Conservation (phyloP, 768 basidiomycete species). For the Podaxis rugospora region DNA sequence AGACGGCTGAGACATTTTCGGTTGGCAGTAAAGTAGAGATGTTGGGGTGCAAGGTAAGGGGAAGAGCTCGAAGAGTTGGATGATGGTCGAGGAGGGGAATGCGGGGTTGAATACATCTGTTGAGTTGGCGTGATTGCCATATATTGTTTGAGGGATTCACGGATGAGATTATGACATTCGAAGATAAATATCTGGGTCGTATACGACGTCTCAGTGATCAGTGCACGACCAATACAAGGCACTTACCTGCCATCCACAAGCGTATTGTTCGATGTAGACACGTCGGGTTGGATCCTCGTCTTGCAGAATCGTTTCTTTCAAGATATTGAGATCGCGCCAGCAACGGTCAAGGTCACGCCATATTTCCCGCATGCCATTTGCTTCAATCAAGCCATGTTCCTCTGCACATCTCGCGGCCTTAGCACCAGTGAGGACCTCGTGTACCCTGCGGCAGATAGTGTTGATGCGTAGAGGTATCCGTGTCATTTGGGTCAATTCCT, state of each 20-base stretch:
- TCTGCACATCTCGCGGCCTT: conserved; percentile 59
- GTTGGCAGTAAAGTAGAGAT: conserved; percentile 43
- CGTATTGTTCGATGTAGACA: conserved; percentile 52
- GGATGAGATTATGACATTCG: conserved; percentile 86
- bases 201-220: conserved; percentile 15
- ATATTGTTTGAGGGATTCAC: conserved; percentile 72
- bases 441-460: conserved; percentile 72
- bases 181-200: conserved; percentile 75
- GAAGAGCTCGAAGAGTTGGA: conserved; percentile 36
- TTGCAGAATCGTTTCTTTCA: conserved; percentile 36
- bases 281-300: conserved; percentile 29
- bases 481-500: conserved; percentile 2
- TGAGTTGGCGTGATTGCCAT: conserved; percentile 21
- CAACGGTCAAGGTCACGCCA: conserved; percentile 81
- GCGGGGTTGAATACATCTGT: conserved; percentile 29
- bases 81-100: conserved; percentile 44
- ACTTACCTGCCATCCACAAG: conserved; percentile 83
- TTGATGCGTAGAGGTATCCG: conserved; percentile 68
- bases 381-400: conserved; percentile 53
- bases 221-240: conserved; percentile 1
- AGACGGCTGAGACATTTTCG: conserved; percentile 48
- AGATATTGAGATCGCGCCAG: conserved; percentile 78
- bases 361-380: conserved; percentile 64
- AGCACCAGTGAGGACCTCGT: conserved; percentile 73
- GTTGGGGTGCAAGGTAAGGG: conserved; percentile 42